Evolutionary conservation across 176 grass and related monocot species (phyloP), one percentile per base, ranked within the genome.

Genomic region (Avena sativa): DNA sequence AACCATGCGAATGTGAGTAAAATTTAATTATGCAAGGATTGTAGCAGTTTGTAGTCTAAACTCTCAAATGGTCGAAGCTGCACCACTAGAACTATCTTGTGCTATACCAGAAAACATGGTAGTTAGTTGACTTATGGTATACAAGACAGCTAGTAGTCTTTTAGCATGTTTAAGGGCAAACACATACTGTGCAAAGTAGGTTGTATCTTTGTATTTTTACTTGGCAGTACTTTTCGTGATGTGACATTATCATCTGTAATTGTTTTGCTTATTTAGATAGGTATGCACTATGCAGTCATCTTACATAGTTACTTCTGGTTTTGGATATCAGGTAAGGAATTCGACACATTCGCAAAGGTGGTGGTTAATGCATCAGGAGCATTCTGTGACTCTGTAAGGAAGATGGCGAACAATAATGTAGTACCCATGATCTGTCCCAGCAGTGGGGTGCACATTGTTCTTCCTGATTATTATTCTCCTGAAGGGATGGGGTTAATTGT

Each of bases 381-480:
- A 71, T 98, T 98, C 72, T 98, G 96, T 78, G 96, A 98, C 9
- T 86, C 92, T 70, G 76, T 98, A 50, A 91, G 93, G 83, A 95
- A 94, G 89, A 98, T 98, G 96, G 93, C 87, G 48, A 83, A 96
- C 80, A 92, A 66, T 80, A 83, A 89, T 44, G 87, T 88, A 81
- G 74, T 28, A 53, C 87, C 90, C 74, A 96, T 98, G 86, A 98
- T 98, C 71, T 85, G 80, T 84, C 92, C 96, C 40, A 98, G 93
- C 53, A 96, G 92, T 44, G 96, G 96, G 13, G 96, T 94, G 79
- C 96, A 98, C 74, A 90, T 98, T 92, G 90, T 98, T 77, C 86
- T 98, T 85, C 96, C 96, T 73, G 96, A 98, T 86, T 96, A 98
- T 78, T 98, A 98, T 81, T 98, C 92, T 62, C 96, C 92, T 47